Evolutionary conservation across 495 filamentous ascomycete genomes (phyloP), one percentile per base, ranked within the genome.

Genomic region (Aspergillus nidulans): DNA sequence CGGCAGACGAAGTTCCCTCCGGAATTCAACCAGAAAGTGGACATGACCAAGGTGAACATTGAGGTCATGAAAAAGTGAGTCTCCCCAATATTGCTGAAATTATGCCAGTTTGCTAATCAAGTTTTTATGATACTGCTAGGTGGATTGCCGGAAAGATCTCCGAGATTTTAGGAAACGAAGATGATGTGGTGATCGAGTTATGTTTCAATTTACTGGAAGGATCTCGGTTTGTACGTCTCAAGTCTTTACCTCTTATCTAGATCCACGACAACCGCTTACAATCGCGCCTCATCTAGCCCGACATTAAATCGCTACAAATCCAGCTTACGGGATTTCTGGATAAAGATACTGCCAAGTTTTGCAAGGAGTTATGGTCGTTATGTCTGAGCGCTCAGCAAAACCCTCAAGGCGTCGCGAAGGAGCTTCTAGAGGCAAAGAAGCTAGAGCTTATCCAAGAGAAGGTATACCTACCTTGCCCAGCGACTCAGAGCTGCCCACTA

Each of bases 61-160:
- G 91, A 95, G 70, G 90, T 97, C 53, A 92, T 97, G 85, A 97
- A 97, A 79, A 95, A 91, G 90, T 96, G 66, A 60, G 81, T 58
- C 15, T 18, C 18, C 23, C 36, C 16, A 19, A 13, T 60, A 60
- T 45, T 52, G 52, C 52, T 45, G 24, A 24, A 26, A 41, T n/a
- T 13, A 13, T 16, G 41, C 25, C 25, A 13, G 6, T 26, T 46
- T 40, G 49, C 61, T 64, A 40, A 64, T 44, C 7, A 39, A 16
- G 3, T 43, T 16, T 25, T 19, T 32, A 23, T 38, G n/a, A 13
- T 45, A 6, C 30, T 12, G 16, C 36, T 59, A 96, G 91, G 73
- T 98, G 94, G 94, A 96, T 97, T 66, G 86, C 89, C 3, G 82
- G 82, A 54, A 88, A 85, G 66, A 89, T 97, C 48, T 88, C 87